phyloP scores from a whole-genome alignment of 2,329 filamentous ascomycete species.

The Fusarium abutilonis region DNA sequence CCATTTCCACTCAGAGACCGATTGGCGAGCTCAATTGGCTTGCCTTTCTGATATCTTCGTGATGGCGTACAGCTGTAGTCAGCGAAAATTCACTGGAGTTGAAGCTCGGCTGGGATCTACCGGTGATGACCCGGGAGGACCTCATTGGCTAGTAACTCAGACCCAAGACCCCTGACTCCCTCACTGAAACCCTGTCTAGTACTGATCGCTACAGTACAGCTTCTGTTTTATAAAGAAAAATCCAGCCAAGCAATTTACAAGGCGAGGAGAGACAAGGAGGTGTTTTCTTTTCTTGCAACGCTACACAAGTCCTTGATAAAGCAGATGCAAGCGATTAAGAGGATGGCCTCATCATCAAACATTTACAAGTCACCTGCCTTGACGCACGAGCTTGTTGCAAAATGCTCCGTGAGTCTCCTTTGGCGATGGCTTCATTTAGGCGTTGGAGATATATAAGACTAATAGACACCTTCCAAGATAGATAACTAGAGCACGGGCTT shows the following conservation, averaged over 20 bases:
- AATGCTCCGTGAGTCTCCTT: constrained; percentile 75
- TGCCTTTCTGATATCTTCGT: constrained; percentile 38
- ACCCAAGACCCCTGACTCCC: constrained; percentile 11
- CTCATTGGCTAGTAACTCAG: constrained; percentile 38
- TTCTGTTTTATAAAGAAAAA: constrained; percentile 21
- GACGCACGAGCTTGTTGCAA: constrained; percentile 79
- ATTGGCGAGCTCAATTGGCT: constrained; percentile 48
- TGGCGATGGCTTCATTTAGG: constrained; percentile 25
- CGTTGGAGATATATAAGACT: constrained; percentile 18
- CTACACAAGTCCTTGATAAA: not conserved
- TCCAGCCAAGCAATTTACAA: constrained; percentile 15
- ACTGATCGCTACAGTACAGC: constrained; percentile 13
- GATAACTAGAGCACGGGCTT: constrained; percentile 95
- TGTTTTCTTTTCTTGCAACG: constrained; percentile 2
- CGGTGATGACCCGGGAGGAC: constrained; percentile 48
- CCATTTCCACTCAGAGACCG: constrained; percentile 48
- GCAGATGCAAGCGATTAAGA: constrained; percentile 51
- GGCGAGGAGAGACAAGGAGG: constrained; percentile 12
- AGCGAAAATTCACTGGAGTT: constrained; percentile 47
- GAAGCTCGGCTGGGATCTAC: constrained; percentile 42
- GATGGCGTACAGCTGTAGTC: constrained; percentile 30
- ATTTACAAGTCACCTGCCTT: constrained; percentile 72
- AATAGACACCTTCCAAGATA: constrained; percentile 52
- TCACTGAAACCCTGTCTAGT: constrained; percentile 36
- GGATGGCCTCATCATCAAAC: constrained; percentile 59